Evolutionary conservation across 257 asterid species (phyloP).

Genomic region (Solanum tacnaense): DNA sequence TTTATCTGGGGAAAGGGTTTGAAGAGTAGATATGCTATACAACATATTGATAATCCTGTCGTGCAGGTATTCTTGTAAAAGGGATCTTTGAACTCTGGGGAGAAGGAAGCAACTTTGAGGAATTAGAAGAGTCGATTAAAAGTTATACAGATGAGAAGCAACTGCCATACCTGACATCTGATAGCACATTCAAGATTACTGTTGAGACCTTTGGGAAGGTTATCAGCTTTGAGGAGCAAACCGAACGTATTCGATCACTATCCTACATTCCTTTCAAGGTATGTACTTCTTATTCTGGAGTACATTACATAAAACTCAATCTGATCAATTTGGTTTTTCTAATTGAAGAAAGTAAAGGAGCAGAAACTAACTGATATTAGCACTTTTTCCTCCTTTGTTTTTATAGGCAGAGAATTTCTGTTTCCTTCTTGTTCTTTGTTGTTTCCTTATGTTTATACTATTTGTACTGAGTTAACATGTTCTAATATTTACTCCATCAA

Average conservation of each 20-base stretch:
- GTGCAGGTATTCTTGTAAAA: conserved; percentile 82
- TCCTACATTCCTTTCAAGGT: conserved; percentile 86
- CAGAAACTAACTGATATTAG: not conserved
- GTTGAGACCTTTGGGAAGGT: conserved; percentile 86
- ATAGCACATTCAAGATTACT: conserved; percentile 66
- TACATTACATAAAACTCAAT: not conserved
- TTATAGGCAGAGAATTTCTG: not conserved
- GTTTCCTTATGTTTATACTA: not conserved
- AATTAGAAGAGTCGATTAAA: conserved; percentile 64
- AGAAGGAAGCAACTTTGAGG: conserved; percentile 71
- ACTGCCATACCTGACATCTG: conserved; percentile 53
- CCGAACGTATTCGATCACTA: conserved; percentile 46
- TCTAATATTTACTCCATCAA: not conserved
- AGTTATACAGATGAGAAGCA: conserved; percentile 59
- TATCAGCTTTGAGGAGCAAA: conserved; percentile 64
- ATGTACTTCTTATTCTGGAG: not conserved
- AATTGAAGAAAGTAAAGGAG: not conserved
- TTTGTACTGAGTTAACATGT: not conserved
- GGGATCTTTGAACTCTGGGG: conserved; percentile 98
- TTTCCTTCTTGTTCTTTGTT: not conserved
- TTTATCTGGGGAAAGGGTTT: not conserved
- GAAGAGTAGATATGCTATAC: not conserved
- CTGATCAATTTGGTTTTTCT: not conserved
- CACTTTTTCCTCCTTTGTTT: not conserved
- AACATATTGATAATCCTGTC: not conserved